Evolutionary conservation across 495 filamentous ascomycete genomes (phyloP), one percentile per base, ranked within the genome.

Genomic region (Penicillium turbatum): DNA sequence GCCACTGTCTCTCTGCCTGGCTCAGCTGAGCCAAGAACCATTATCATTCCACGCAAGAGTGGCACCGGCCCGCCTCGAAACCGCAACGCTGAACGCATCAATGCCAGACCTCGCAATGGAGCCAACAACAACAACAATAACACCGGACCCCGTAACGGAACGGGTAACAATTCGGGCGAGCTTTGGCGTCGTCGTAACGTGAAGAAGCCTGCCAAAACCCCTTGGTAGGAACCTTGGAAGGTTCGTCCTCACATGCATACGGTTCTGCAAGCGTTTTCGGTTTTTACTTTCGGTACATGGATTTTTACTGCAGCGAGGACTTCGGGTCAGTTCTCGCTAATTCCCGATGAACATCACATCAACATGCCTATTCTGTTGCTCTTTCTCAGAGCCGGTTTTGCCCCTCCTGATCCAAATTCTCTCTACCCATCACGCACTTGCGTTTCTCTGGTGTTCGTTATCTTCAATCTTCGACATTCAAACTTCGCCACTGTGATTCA

Each of bases 1-100:
- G 62, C 71, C 13, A 52, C 56, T 8, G 56, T 79, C 49, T 65
- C 61, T 10, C 50, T 76, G 13, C 73, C 76, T 8, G 76, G 75
- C 6, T 54, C 60, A 15, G 48, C 46, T 11, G 51, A 60, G n/a
- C 57, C 62, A 27, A 76, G 65, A 36, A 62, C 58, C 0, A 7
- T 74, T 17, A 38, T 55, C 34, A 48, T 76, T 19, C 66, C 64
- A 3, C 65, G 66, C 45, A 78, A 76, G 46, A 36, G 56, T 31
- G 60, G 60, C 48, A 39, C 59, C 31, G 60, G 58, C 48, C 27
- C 48, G 15, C 46, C 60, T 19, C 69, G 70, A 40, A 56, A 55
- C n/a, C 70, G 68, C 29, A 61, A 61, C 26, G 38, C 64, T 4
- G 30, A 17, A 17, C 11, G 8, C 15, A 30, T 62, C 52, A 73